Evolutionary conservation across 2,329 filamentous ascomycete genomes (phyloP).

Genomic region (Xylaria arbuscula): DNA sequence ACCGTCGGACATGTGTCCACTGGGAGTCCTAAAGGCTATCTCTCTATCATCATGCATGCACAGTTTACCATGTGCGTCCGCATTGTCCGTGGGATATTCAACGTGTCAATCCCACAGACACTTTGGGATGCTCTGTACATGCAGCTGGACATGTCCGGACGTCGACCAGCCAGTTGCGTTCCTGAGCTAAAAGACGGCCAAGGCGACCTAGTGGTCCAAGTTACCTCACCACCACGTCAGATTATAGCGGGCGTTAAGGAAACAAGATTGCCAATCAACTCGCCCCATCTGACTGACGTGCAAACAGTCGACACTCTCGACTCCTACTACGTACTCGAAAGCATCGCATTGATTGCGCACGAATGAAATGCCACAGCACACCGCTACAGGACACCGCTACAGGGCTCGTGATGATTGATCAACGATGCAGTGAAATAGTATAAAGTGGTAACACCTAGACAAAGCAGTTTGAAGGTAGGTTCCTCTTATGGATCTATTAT

Average conservation of each 20-base stretch:
- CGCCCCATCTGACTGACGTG: conserved; percentile 11
- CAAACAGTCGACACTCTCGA: conserved; percentile 14
- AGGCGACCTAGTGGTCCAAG: conserved; percentile 23
- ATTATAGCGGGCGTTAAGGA: conserved; percentile 24
- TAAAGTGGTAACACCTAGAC: neutral
- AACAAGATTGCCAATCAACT: conserved; percentile 16
- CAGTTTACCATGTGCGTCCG: conserved; percentile 35
- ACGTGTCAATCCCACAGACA: conserved; percentile 50
- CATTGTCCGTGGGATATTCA: conserved; percentile 43
- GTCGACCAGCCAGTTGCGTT: conserved; percentile 31
- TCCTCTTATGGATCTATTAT: conserved; percentile 5
- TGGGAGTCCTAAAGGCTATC: conserved; percentile 41
- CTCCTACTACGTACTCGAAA: conserved; percentile 9
- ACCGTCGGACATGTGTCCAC: conserved; percentile 39
- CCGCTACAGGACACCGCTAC: conserved; percentile 5
- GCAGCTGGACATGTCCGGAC: conserved; percentile 29
- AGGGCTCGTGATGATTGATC: conserved; percentile 5
- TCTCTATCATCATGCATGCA: conserved; percentile 39
- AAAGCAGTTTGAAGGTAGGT: neutral
- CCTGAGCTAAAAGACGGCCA: conserved; percentile 25
- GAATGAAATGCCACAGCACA: conserved; percentile 5
- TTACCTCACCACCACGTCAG: conserved; percentile 35
- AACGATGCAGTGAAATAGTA: neutral
- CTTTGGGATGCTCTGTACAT: conserved; percentile 39
- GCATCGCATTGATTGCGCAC: conserved; percentile 3